Conservation (phyloP, 495 filamentous ascomycete species). For the Trichodelitschia bisporula region DNA sequence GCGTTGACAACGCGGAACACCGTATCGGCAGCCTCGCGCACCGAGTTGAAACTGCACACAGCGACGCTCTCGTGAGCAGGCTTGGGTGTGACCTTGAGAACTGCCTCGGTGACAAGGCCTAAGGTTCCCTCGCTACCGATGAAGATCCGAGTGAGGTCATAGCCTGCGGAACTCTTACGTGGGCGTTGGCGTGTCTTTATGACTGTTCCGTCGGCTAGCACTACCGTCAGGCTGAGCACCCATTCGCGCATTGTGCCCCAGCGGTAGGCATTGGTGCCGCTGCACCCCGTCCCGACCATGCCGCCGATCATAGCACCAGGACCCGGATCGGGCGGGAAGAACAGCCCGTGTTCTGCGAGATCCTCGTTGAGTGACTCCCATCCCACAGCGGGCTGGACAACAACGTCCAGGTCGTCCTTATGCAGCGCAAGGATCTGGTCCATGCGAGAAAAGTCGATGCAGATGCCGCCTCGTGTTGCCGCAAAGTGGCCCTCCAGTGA, state of each 20-base stretch:
- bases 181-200: conserved; percentile 69
- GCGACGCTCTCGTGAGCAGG: conserved; percentile 63
- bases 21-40: conserved; percentile 58
- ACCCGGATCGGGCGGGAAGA: conserved; percentile 69
- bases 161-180: conserved; percentile 63
- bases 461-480: conserved; percentile 48
- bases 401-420: conserved; percentile 53
- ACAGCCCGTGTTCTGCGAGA: conserved; percentile 38
- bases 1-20: conserved; percentile 56
- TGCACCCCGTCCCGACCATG: conserved; percentile 89
- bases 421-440: conserved; percentile 44
- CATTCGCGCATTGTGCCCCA: conserved; percentile 96
- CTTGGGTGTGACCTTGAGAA: conserved; percentile 57
- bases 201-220: conserved; percentile 73
- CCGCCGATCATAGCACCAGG: conserved; percentile 78
- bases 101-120: conserved; percentile 70
- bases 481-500: conserved; percentile 62
- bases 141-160: conserved; percentile 66
- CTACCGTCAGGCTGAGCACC: conserved; percentile 76
- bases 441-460: conserved; percentile 56
- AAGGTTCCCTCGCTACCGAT: conserved; percentile 85
- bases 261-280: conserved; percentile 75
- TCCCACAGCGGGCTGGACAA: conserved; percentile 59
- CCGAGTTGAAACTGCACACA: conserved; percentile 51
- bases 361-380: conserved; percentile 60